Evolutionary conservation across 176 grass and related monocot species (phyloP).

Genomic region (Panicum miliaceum): DNA sequence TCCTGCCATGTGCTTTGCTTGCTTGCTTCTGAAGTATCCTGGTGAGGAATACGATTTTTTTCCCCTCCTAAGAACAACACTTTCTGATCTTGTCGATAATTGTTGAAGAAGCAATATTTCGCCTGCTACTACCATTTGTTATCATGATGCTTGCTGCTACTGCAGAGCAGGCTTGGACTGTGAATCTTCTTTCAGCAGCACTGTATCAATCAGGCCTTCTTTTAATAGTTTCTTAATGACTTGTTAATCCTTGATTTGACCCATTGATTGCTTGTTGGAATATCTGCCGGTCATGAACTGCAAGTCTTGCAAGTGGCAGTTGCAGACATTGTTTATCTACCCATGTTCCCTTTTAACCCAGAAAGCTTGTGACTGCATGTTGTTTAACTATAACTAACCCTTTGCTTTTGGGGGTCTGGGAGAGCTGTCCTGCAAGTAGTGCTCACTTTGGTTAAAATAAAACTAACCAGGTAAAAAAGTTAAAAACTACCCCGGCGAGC

Average conservation of each 20-base stretch:
- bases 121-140: neutral
- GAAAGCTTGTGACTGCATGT: slow-evolving; percentile 34
- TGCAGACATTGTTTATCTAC: neutral
- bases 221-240: neutral
- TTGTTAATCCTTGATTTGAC: slow-evolving; percentile 15
- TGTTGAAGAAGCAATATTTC: slow-evolving; percentile 40
- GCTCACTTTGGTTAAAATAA: slow-evolving; percentile 25
- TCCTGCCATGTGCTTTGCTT: slow-evolving; percentile 38
- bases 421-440: slow-evolving; percentile 9
- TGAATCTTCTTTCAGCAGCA: neutral
- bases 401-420: slow-evolving; percentile 23
- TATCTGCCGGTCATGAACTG: slow-evolving; percentile 31
- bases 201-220: neutral
- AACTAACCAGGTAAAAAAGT: neutral
- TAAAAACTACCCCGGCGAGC: neutral
- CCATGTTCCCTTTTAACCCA: neutral
- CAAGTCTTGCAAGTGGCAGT: neutral
- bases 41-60: slow-evolving; percentile 5
- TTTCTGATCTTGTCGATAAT: slow-evolving; percentile 17
- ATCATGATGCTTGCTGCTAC: slow-evolving; percentile 33
- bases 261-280: slow-evolving; percentile 36
- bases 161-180: slow-evolving; percentile 1
- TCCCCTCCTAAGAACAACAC: slow-evolving; percentile 1
- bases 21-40: slow-evolving; percentile 52
- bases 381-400: neutral